Evolutionary conservation across 305 asterid genomes (phyloP).

Genomic region (Plantago rigida): DNA sequence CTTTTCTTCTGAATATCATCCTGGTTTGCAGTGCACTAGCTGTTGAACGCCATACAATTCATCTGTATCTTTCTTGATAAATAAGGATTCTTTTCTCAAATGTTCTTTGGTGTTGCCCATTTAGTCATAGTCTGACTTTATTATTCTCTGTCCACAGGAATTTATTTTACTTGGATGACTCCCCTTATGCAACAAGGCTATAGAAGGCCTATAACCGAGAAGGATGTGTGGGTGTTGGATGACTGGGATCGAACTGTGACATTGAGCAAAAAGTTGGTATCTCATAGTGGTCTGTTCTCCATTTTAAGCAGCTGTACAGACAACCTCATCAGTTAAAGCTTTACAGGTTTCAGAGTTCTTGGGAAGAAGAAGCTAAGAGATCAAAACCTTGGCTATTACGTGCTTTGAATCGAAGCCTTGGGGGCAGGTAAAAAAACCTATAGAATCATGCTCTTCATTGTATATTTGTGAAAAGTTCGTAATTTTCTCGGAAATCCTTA

Average conservation of each 20-base stretch:
- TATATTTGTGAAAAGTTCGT: constrained; percentile 14
- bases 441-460: constrained; percentile 8
- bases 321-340: constrained; percentile 14
- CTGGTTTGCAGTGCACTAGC: too few relatives aligned
- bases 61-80: too few relatives aligned
- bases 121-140: constrained; percentile 17
- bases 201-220: constrained; percentile 71
- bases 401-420: constrained; percentile 73
- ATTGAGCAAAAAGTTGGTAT: constrained; percentile 59
- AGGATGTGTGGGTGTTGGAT: constrained; percentile 87
- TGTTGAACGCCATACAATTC: too few relatives aligned
- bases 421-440: constrained; percentile 57
- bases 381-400: constrained; percentile 85
- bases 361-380: constrained; percentile 72
- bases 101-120: constrained; percentile 1
- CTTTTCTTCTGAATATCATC: background rate
- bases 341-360: constrained; percentile 64
- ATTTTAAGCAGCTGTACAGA: constrained; percentile 5
- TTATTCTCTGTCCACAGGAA: constrained; percentile 30
- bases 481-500: constrained; percentile 14
- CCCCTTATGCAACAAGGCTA: constrained; percentile 84
- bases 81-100: too few relatives aligned
- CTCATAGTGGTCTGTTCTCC: constrained; percentile 25
- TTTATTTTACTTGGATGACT: constrained; percentile 55
- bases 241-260: constrained; percentile 78